Conservation (phyloP, 305 asterid species). For the Solanum hybrid region DNA sequence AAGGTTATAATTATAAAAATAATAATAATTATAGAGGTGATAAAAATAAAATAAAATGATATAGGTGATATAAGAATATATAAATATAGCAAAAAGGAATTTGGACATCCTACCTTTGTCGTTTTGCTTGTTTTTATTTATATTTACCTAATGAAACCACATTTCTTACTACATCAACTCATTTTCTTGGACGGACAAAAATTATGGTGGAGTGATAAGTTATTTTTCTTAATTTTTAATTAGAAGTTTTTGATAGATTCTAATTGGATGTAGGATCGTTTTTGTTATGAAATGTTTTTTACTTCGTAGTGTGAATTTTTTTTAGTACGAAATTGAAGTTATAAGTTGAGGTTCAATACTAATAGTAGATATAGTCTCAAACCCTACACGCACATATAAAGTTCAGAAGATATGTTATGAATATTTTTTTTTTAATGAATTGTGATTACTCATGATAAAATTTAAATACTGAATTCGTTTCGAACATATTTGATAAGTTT, state of each 20-base stretch:
- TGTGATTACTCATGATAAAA: neutral
- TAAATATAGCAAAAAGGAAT: neutral
- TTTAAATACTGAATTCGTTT: neutral
- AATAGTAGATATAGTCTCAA: neutral
- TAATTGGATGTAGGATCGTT: neutral
- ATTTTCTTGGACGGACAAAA: too few relatives aligned
- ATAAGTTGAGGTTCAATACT: neutral
- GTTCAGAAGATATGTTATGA: neutral
- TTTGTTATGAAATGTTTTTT: neutral
- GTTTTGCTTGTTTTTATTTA: neutral
- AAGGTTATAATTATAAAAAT: neutral
- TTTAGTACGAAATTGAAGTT: neutral
- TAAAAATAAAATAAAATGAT: neutral
- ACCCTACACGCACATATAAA: neutral
- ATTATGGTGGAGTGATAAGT: neutral
- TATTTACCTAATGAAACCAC: neutral
- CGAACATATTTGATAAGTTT: neutral
- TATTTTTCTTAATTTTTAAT: neutral
- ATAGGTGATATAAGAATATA: neutral
- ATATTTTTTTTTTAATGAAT: neutral
- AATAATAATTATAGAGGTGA: neutral
- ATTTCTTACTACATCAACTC: neutral
- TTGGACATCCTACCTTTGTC: neutral
- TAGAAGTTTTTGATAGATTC: neutral
- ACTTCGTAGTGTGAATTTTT: neutral